Percentiles rank a stretch among this genome's conserved stretches.
Conservation (phyloP, 805 yeast genomes). For the Lachancea meyersii region DNA sequence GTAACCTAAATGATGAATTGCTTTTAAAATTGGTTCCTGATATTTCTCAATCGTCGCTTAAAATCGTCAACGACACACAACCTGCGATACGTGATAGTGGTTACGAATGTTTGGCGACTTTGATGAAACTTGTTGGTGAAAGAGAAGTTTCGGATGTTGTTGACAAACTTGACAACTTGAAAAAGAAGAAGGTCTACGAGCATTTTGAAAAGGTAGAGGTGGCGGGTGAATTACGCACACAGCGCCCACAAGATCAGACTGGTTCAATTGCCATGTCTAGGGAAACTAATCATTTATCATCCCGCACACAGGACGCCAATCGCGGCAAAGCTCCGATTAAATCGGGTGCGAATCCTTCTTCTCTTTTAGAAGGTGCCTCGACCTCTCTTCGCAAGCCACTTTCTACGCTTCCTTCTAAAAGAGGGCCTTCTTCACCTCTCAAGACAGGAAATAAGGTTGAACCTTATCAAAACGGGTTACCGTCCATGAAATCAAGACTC, state of each 20-base stretch:
- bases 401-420: conserved; percentile 52
- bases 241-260: not conserved
- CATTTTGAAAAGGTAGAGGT: conserved; percentile 37
- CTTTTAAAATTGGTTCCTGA: conserved; percentile 14
- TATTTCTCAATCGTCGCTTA: conserved; percentile 50
- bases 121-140: conserved; percentile 79
- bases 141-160: conserved; percentile 49
- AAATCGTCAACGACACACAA: conserved; percentile 72
- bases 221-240: not conserved
- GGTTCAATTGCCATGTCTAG: not conserved
- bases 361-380: conserved; percentile 8
- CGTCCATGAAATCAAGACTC: conserved; percentile 38
- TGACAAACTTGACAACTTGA: conserved; percentile 70
- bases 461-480: conserved; percentile 26
- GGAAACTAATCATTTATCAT: conserved; percentile 4
- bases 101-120: conserved; percentile 69
- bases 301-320: conserved; percentile 7
- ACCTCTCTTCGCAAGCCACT: conserved; percentile 15
- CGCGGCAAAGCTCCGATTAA: conserved; percentile 1
- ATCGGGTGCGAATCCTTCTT: conserved; percentile 1
- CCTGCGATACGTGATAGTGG: conserved; percentile 78
- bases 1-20: conserved; percentile 6
- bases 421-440: conserved; percentile 67
- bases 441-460: conserved; percentile 28
- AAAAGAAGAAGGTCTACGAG: conserved; percentile 61